These are phyloP conservation scores for Lactarius akahatsu DNA, from an alignment of 768 basidiomycete genomes.

Conservation along the genomic window DNA sequence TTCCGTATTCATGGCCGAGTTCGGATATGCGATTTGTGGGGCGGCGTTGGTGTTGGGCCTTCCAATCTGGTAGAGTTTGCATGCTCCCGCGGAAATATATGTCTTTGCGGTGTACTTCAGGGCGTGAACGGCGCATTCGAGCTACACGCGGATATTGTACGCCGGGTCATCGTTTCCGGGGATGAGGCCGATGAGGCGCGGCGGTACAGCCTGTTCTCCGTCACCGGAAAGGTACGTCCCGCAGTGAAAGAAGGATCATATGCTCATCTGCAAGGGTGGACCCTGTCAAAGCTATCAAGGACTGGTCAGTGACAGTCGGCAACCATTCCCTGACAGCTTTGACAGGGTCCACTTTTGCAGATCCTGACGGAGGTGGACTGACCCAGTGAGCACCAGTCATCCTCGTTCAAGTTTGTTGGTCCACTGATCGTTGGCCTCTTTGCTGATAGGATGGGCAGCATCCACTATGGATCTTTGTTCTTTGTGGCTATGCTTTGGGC, in stretches of 20 bases:
- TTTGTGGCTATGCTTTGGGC: slow-evolving; percentile 73
- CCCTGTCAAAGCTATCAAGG: too few species aligned
- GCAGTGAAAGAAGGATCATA: too few species aligned
- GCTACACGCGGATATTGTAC: too few species aligned
- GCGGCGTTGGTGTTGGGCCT: neutral
- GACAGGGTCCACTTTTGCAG: too few species aligned
- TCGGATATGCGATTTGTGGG: neutral
- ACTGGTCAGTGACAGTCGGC: too few species aligned
- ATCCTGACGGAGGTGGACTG: neutral
- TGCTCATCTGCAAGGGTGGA: too few species aligned
- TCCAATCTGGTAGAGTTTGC: slow-evolving; percentile 34
- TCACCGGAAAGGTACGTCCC: too few species aligned
- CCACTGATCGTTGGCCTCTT: slow-evolving; percentile 87
- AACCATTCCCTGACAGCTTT: too few species aligned
- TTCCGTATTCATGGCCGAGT: neutral
- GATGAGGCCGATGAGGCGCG: too few species aligned
- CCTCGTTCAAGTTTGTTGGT: slow-evolving; percentile 89
- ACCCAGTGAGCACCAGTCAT: slow-evolving; percentile 52
- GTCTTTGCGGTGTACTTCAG: neutral
- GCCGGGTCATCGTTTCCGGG: too few species aligned
- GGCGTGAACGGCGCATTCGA: too few species aligned
- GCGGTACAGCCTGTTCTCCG: too few species aligned
- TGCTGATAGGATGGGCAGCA: slow-evolving; percentile 86
- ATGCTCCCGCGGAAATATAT: neutral
- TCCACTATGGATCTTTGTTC: slow-evolving; percentile 64